These are phyloP conservation scores for Aquanectria penicillioides DNA, from an alignment of 2,329 filamentous ascomycete genomes.

Conservation along the genomic window DNA sequence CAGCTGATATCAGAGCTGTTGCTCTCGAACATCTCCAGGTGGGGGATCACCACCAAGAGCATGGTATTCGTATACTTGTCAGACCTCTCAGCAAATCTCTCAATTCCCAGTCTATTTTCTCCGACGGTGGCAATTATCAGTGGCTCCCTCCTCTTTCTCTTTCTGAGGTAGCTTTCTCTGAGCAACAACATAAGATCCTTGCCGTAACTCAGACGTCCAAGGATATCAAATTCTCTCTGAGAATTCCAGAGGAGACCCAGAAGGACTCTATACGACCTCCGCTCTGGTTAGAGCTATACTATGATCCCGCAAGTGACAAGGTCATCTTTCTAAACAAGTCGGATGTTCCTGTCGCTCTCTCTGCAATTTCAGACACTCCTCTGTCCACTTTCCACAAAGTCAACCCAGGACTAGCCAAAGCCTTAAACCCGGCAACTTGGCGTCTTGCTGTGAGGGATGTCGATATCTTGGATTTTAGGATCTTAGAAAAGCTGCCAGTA, in stretches of 20 bases:
- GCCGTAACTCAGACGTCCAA: slow-evolving; percentile 68
- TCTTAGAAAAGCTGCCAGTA: slow-evolving; percentile 65
- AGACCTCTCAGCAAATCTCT: slow-evolving; percentile 62
- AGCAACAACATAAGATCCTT: slow-evolving; percentile 63
- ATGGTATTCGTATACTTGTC: slow-evolving; percentile 67
- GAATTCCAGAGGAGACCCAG: slow-evolving; percentile 59
- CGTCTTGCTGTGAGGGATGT: slow-evolving; percentile 60
- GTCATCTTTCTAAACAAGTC: slow-evolving; percentile 66
- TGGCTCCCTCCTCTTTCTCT: slow-evolving; percentile 66
- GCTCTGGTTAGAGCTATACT: slow-evolving; percentile 69
- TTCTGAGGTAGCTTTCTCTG: slow-evolving; percentile 53
- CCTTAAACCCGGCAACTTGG: slow-evolving; percentile 65
- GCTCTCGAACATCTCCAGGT: slow-evolving; percentile 63
- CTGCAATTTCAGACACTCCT: slow-evolving; percentile 54
- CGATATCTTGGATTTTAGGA: slow-evolving; percentile 66
- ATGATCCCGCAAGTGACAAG: slow-evolving; percentile 67
- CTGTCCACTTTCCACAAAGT: slow-evolving; percentile 52
- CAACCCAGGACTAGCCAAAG: slow-evolving; percentile 55
- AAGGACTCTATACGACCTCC: slow-evolving; percentile 56
- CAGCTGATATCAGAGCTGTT: slow-evolving; percentile 53
- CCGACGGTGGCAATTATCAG: slow-evolving; percentile 64
- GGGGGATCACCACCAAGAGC: slow-evolving; percentile 61
- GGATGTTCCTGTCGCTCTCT: slow-evolving; percentile 62
- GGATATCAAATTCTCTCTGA: slow-evolving; percentile 69
- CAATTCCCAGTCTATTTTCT: slow-evolving; percentile 65